phyloP scores from a whole-genome alignment of 352 stramenopile species.

The Phytophthora constricta region DNA sequence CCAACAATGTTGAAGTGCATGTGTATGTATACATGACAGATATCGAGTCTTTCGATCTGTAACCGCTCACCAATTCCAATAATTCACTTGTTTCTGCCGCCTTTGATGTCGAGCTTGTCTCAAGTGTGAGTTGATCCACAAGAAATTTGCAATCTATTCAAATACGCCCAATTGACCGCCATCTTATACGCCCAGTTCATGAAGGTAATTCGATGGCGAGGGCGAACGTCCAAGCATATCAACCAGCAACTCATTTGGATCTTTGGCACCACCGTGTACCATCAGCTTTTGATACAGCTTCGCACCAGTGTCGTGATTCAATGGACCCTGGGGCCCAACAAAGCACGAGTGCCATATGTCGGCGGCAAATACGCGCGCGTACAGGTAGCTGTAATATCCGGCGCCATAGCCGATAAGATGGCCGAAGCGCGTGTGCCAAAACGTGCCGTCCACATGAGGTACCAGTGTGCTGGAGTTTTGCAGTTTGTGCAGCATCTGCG shows the following conservation, averaged over 20 bases:
- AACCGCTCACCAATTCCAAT: too few relatives aligned
- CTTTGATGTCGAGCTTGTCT: too few relatives aligned
- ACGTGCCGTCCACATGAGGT: conserved; percentile 78
- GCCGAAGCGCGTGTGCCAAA: conserved; percentile 88
- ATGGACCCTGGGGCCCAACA: conserved; percentile 49
- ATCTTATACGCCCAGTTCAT: conserved; percentile 76
- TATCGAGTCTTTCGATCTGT: too few relatives aligned
- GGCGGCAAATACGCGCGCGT: conserved; percentile 90
- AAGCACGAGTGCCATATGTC: conserved; percentile 89
- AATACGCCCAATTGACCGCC: too few relatives aligned
- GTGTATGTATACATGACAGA: too few relatives aligned
- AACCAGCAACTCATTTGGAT: conserved; percentile 84
- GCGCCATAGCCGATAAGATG: conserved; percentile 92
- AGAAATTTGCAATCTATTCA: too few relatives aligned
- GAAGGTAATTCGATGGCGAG: conserved; percentile 68
- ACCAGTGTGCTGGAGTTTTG: conserved; percentile 82
- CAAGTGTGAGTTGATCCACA: too few relatives aligned
- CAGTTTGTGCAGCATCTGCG: conserved; percentile 59
- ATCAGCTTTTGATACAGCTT: conserved; percentile 79
- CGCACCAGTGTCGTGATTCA: conserved; percentile 65
- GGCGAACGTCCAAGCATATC: conserved; percentile 70
- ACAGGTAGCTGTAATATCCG: conserved; percentile 93
- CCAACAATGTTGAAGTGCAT: too few relatives aligned
- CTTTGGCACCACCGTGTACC: conserved; percentile 85
- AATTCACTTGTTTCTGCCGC: too few relatives aligned